phyloP scores from a whole-genome alignment of 441 rosid genomes.

The Gossypium aridum region DNA sequence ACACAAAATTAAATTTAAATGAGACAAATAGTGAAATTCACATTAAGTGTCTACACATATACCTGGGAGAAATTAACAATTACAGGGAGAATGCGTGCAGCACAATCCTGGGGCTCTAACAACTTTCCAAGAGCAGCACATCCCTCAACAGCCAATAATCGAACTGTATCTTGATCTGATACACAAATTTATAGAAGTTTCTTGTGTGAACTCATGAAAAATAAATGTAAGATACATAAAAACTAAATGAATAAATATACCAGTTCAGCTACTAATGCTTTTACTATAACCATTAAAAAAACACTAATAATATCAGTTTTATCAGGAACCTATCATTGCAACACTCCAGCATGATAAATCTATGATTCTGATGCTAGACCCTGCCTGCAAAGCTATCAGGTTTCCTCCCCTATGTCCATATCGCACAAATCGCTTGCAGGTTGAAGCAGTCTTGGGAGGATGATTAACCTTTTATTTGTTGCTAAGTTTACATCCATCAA shows the following conservation, averaged over 20 bases:
- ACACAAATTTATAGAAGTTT: conserved; percentile 8
- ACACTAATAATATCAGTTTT: no score
- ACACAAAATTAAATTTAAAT: neutral
- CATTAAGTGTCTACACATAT: conserved; percentile 1
- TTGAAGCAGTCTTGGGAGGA: no score
- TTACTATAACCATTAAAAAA: neutral
- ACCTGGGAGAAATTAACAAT: conserved; percentile 93
- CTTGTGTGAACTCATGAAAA: neutral
- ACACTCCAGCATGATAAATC: no score
- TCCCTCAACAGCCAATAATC: conserved; percentile 93
- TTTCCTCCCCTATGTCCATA: no score
- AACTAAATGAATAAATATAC: neutral
- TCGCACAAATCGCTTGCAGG: no score
- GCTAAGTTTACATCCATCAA: no score
- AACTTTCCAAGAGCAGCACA: conserved; percentile 92
- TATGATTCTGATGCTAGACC: no score
- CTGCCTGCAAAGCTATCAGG: no score
- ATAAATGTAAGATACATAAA: neutral
- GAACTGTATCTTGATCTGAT: conserved; percentile 97
- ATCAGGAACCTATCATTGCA: no score
- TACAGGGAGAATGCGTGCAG: conserved; percentile 79
- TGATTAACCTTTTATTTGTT: no score
- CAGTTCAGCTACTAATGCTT: neutral
- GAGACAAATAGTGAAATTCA: neutral
- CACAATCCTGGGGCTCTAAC: conserved; percentile 87